Evolutionary conservation across 1,284 basidiomycete genomes (phyloP).

Genomic region (Ceratobasidium theobromae): DNA sequence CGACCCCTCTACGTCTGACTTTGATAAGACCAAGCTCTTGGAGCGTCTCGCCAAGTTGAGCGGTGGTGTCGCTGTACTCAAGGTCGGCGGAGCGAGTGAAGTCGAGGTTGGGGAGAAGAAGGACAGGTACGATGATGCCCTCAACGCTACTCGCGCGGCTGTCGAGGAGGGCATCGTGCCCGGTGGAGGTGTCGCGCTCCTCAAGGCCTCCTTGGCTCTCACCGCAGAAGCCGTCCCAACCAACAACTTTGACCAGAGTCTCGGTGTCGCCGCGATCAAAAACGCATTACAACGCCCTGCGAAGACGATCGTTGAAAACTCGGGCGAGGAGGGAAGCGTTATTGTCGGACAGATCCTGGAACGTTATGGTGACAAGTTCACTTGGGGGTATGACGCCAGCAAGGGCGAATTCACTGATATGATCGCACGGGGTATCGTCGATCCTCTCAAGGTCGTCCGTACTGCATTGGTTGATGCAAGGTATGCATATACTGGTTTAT

Average conservation of each 20-base stretch:
- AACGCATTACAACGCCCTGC: constrained; percentile 83
- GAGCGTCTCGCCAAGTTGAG: constrained; percentile 95
- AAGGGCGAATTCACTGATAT: constrained; percentile 94
- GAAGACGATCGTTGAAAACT: constrained; percentile 91
- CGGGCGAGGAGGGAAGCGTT: constrained; percentile 92
- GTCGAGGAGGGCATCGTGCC: constrained; percentile 98
- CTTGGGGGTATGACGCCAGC: constrained; percentile 89
- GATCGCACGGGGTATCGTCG: constrained; percentile 92
- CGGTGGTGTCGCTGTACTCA: constrained; percentile 98
- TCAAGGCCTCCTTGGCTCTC: constrained; percentile 86
- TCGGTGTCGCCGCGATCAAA: constrained; percentile 92
- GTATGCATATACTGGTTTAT: constrained; percentile 27
- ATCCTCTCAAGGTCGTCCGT: constrained; percentile 89
- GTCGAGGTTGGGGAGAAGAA: constrained; percentile 99
- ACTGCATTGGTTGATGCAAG: constrained; percentile 80
- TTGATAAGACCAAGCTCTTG: constrained; percentile 93
- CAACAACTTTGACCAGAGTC: constrained; percentile 96
- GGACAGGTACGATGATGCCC: constrained; percentile 96
- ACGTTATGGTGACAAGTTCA: constrained; percentile 76
- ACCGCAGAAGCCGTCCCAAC: constrained; percentile 68
- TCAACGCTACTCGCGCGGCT: constrained; percentile 95
- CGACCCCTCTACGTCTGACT: constrained; percentile 87
- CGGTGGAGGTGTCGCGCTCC: constrained; percentile 88
- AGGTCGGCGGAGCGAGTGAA: constrained; percentile 91
- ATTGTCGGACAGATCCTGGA: constrained; percentile 85